phyloP scores from a whole-genome alignment of 1,284 basidiomycete species.

The Cutaneotrichosporon mucoides region DNA sequence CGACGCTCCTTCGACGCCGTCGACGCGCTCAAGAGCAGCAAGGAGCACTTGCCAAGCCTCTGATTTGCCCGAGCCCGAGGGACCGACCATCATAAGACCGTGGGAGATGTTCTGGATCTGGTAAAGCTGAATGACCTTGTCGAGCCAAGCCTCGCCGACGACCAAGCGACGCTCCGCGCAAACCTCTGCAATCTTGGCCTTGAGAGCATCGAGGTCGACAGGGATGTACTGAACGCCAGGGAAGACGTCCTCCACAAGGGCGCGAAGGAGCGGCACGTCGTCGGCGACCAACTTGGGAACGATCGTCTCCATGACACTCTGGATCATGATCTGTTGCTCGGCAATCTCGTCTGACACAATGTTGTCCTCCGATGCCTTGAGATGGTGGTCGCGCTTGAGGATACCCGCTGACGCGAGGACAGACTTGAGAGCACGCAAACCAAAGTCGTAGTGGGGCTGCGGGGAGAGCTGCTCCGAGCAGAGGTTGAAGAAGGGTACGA shows the following conservation, averaged over 20 bases:
- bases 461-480: constrained; percentile 94
- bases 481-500: constrained; percentile 98
- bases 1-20: constrained; percentile 84
- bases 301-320: constrained; percentile 98
- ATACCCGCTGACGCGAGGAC: constrained; percentile 96
- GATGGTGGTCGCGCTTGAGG: constrained; percentile 85
- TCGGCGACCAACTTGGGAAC: constrained; percentile 97
- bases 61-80: constrained; percentile 95
- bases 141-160: constrained; percentile 82
- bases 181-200: constrained; percentile 77
- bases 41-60: constrained; percentile 95
- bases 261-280: constrained; percentile 89
- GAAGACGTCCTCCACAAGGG: constrained; percentile 95
- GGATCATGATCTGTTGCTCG: constrained; percentile 96
- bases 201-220: constrained; percentile 79
- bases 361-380: constrained; percentile 8
- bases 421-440: constrained; percentile 93
- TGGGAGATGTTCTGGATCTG: constrained; percentile 99
- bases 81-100: constrained; percentile 99
- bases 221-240: constrained; percentile 89
- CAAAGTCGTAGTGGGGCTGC: constrained; percentile 99
- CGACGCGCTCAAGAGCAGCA: constrained; percentile 82
- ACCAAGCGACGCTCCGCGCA: constrained; percentile 82
- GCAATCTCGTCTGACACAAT: constrained; percentile 60
- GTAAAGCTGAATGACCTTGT: constrained; percentile 95